Conservation (phyloP, 345 rosid genomes). For the Punica granatum region DNA sequence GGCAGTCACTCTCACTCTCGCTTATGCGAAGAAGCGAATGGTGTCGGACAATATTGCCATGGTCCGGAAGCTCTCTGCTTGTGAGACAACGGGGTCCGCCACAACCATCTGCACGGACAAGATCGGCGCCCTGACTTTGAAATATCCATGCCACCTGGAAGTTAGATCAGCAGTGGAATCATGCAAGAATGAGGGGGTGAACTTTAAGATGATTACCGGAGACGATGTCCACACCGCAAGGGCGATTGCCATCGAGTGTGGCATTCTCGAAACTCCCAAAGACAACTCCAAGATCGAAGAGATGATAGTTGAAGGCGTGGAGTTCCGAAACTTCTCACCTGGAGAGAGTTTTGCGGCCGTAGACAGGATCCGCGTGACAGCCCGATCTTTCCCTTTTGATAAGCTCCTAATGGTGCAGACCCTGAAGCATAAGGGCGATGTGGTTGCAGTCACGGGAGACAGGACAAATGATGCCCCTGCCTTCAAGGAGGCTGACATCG, state of each 20-base stretch:
- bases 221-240: slow-evolving; percentile 19
- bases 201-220: slow-evolving; percentile 16
- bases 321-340: slow-evolving; percentile 14
- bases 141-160: slow-evolving; percentile 39
- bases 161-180: slow-evolving; percentile 27
- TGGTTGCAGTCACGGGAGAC: slow-evolving; percentile 51
- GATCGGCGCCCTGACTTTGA: too few relatives aligned
- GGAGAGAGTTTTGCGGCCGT: slow-evolving; percentile 8
- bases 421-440: slow-evolving; percentile 29
- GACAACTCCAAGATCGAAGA: too few relatives aligned
- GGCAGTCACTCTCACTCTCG: slow-evolving; percentile 32
- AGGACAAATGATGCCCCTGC: slow-evolving; percentile 54
- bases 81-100: slow-evolving; percentile 48
- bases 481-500: slow-evolving; percentile 17
- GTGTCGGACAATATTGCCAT: slow-evolving; percentile 36
- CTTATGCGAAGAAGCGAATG: slow-evolving; percentile 39
- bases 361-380: slow-evolving; percentile 27
- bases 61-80: slow-evolving; percentile 43
- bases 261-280: slow-evolving; percentile 15
- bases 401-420: too few relatives aligned
- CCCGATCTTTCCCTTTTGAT: slow-evolving; percentile 44
- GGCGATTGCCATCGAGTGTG: slow-evolving; percentile 20
- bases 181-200: slow-evolving; percentile 29
- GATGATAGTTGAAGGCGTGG: slow-evolving; percentile 14
- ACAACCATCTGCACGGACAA: too few relatives aligned